These are phyloP conservation scores for Madurella mycetomatis DNA, from an alignment of 2,329 filamentous ascomycete genomes.

Conservation along the genomic window DNA sequence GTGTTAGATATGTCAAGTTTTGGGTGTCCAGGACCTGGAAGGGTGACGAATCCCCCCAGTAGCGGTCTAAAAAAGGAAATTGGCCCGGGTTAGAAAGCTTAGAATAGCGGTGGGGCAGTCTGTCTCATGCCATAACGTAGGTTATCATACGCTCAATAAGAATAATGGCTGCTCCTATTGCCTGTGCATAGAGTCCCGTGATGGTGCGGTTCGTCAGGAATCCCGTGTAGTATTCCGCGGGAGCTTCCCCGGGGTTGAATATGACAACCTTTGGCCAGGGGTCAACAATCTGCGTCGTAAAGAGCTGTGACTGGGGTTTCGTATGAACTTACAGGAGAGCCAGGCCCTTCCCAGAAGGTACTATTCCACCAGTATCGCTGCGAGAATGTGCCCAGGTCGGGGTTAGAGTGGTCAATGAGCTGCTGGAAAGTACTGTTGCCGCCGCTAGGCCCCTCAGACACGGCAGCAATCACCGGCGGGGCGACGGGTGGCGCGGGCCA, in stretches of 20 bases:
- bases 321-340: constrained; percentile 45
- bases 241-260: constrained; percentile 50
- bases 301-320: neutral
- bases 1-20: constrained; percentile 50
- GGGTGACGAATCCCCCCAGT: constrained; percentile 54
- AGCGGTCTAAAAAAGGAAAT: constrained; percentile 41
- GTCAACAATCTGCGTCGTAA: neutral
- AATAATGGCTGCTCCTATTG: constrained; percentile 49
- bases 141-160: constrained; percentile 46
- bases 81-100: neutral
- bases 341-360: constrained; percentile 49
- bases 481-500: neutral
- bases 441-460: neutral
- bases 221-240: constrained; percentile 41
- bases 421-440: constrained; percentile 35
- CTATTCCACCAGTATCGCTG: constrained; percentile 52
- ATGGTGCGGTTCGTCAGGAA: constrained; percentile 49
- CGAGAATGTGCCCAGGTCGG: constrained; percentile 50
- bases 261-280: constrained; percentile 37
- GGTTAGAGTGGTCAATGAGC: constrained; percentile 55
- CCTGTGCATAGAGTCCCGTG: constrained; percentile 47
- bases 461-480: neutral
- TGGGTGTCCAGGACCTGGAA: constrained; percentile 46
- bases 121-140: constrained; percentile 13
- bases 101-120: neutral